Evolutionary conservation across 768 basidiomycete genomes (phyloP).

Genomic region (Termitomyces sp.): DNA sequence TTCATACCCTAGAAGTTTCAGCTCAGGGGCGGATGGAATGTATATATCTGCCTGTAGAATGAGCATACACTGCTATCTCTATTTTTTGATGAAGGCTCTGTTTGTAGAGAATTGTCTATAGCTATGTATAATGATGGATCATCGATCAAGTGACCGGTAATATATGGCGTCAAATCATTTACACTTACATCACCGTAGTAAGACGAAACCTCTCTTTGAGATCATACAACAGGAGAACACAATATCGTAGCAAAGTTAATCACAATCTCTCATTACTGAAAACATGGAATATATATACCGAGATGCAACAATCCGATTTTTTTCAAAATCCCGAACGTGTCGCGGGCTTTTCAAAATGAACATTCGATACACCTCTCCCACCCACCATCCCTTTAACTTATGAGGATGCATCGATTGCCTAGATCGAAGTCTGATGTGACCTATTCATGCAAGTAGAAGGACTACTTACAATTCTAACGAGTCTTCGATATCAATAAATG

Average conservation of each 20-base stretch:
- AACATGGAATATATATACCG: background rate
- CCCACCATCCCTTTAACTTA: constrained; percentile 2
- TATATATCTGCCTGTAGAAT: background rate
- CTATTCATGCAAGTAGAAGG: background rate
- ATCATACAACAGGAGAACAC: too few relatives aligned
- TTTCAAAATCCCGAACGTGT: background rate
- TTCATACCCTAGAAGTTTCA: constrained; percentile 10
- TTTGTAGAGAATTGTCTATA: background rate
- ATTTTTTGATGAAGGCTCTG: background rate
- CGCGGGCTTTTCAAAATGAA: background rate
- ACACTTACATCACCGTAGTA: too few relatives aligned
- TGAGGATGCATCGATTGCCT: background rate
- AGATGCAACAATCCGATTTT: background rate
- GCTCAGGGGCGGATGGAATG: background rate
- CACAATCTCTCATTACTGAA: too few relatives aligned
- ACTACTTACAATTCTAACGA: background rate
- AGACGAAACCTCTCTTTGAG: too few relatives aligned
- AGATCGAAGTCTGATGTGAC: background rate
- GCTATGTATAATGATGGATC: background rate
- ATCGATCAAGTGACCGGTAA: background rate
- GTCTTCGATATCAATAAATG: background rate
- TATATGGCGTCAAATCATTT: background rate
- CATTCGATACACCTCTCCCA: background rate
- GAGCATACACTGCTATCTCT: background rate
- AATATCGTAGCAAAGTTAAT: too few relatives aligned